Base-by-base conservation (phyloP, 208 protist genomes). In the Leishmania guyanensis region DNA sequence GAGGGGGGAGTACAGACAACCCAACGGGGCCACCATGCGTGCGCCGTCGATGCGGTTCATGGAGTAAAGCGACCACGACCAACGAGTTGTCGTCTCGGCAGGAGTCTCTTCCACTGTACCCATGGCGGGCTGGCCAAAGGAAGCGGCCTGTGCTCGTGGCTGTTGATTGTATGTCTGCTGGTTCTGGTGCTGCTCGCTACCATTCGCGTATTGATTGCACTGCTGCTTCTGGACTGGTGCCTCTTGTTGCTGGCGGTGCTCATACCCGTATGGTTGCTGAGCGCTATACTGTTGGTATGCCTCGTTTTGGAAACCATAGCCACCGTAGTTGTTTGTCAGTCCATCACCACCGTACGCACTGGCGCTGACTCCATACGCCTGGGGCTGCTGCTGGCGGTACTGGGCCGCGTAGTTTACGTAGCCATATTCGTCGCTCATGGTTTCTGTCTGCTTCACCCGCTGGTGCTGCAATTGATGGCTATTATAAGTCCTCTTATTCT, bases 61-160 rank as follows among this genome's bases (percentile, higher is more conserved):
- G 46, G 98, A 98, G 91, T 97, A 99, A 6, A 98, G 81, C 83
- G 98, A 98, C 97, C 98, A 99, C 22, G 96, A 98, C 91, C 98
- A 99, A 66, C 99, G 94, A 48, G 85, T 88, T 14, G 88, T 77
- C 16, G 77, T 80, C 43, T 71, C 81, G n/a, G 48, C 76, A 29
- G 39, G 54, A 20, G 26, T 73, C 60, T 83, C 29, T 56, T 72
- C 88, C n/a, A 84, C 81, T 69, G 54, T 88, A 17, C 77, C 88
- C 39, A 66, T 39, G 26, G 48, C 77, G 0, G 82, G 78, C 46
- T 81, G 83, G 50, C 71, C 74, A 54, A 72, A 60, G 39, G 78
- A 16, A 62, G 33, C 50, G 6, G 64, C 54, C 75, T 88, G 84
- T 39, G 86, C 81, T 58, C 82, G 76, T 78, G 62, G 80, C 60